A percentile compares a stretch with the other conserved stretches of the same genome.
These are phyloP conservation scores for Tulasnella sp. DNA, from an alignment of 768 basidiomycete species.

Conservation along the genomic window DNA sequence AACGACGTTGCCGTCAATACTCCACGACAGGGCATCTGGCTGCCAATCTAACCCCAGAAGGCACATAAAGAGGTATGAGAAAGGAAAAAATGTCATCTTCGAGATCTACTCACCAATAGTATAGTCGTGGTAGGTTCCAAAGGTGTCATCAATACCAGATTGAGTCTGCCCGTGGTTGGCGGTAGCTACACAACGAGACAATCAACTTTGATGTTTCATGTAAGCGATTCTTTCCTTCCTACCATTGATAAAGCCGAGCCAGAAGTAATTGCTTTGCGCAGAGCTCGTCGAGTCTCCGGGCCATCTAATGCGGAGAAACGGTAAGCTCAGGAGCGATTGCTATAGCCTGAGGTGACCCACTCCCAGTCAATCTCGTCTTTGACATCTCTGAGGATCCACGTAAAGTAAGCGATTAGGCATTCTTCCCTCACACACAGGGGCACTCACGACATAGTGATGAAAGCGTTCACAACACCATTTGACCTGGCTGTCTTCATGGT, in stretches of 20 bases:
- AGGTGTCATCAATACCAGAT: conserved; percentile 48
- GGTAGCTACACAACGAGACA: background rate
- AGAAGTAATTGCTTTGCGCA: conserved; percentile 74
- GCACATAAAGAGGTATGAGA: background rate
- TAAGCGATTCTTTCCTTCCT: background rate
- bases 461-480: conserved; percentile 23
- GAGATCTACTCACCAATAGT: conserved; percentile 38
- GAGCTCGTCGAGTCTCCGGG: conserved; percentile 37
- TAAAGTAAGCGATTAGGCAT: background rate
- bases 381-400: conserved; percentile 9
- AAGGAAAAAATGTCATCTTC: background rate
- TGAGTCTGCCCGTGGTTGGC: background rate
- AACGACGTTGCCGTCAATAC: conserved; percentile 58
- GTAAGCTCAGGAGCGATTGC: conserved; percentile 1
- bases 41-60: conserved; percentile 56
- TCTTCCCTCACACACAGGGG: conserved; percentile 37
- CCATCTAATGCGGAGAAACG: conserved; percentile 12
- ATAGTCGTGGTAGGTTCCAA: conserved; percentile 60
- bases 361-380: conserved; percentile 76
- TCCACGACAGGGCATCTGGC: conserved; percentile 50
- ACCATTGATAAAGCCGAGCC: conserved; percentile 23
- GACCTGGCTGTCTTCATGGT: conserved; percentile 47
- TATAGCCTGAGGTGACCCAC: conserved; percentile 27
- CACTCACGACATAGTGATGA: conserved; percentile 62
- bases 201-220: background rate